phyloP scores from a whole-genome alignment of 768 basidiomycete genomes.

The Serendipita sp. region DNA sequence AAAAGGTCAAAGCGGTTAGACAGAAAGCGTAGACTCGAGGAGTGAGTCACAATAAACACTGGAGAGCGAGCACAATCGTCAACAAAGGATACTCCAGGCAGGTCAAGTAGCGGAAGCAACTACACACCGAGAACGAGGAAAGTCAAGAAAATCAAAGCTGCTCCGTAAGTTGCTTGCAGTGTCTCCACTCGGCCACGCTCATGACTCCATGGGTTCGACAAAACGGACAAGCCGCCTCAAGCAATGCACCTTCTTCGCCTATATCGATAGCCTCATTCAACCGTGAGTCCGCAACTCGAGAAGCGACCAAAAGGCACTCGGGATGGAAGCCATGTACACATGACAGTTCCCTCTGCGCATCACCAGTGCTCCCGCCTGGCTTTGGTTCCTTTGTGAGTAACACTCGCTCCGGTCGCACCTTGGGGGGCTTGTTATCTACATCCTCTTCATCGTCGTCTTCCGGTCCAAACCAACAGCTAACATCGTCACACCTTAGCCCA shows the following conservation, averaged over 20 bases:
- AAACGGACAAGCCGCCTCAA: slow-evolving; percentile 35
- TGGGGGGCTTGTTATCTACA: slow-evolving; percentile 16
- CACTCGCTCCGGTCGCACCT: neutral
- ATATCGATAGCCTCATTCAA: slow-evolving; percentile 25
- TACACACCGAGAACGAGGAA: too few species aligned
- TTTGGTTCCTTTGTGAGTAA: neutral
- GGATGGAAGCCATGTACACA: slow-evolving; percentile 60
- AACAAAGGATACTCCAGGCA: too few species aligned
- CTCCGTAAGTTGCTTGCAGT: neutral
- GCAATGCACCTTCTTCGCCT: neutral
- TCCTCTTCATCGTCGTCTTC: slow-evolving; percentile 37
- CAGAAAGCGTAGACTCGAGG: too few species aligned
- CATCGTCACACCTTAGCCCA: slow-evolving; percentile 54
- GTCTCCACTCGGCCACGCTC: neutral
- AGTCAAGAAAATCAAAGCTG: neutral
- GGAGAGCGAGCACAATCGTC: too few species aligned
- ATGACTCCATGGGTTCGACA: slow-evolving; percentile 43
- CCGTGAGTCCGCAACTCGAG: slow-evolving; percentile 43
- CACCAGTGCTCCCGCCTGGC: neutral
- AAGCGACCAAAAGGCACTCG: slow-evolving; percentile 52
- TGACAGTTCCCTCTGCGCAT: neutral
- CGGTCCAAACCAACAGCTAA: slow-evolving; percentile 59
- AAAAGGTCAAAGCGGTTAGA: too few species aligned
- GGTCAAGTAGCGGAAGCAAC: too few species aligned
- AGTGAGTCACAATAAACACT: too few species aligned